Conservation (phyloP, 176 grass and related monocot genomes). For the Musa acuminata region DNA sequence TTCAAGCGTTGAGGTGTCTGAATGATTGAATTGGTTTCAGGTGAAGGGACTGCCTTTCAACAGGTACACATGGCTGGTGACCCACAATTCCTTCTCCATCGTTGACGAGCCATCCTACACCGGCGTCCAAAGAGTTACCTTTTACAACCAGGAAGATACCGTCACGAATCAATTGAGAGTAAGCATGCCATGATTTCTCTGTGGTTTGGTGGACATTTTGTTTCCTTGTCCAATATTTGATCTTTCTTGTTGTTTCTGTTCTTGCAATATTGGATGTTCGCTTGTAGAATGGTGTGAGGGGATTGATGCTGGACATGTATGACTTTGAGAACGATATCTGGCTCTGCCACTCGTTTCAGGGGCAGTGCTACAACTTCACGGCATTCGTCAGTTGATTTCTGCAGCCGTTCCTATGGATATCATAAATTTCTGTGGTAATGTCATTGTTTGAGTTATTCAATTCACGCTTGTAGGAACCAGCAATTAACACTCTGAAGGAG, state of each 20-base stretch:
- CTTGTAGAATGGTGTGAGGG: conserved; percentile 72
- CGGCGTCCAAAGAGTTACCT: conserved; percentile 72
- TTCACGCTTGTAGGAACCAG: conserved; percentile 50
- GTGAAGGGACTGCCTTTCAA: conserved; percentile 76
- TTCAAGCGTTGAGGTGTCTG: neutral
- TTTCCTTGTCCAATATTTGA: neutral
- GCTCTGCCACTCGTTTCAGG: conserved; percentile 94
- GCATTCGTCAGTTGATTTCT: too few species aligned
- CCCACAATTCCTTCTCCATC: conserved; percentile 97
- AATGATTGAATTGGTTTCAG: conserved; percentile 27
- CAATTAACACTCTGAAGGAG: conserved; percentile 83
- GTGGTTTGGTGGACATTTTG: conserved; percentile 4
- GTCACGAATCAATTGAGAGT: conserved; percentile 88
- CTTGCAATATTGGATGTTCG: neutral
- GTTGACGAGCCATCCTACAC: conserved; percentile 67
- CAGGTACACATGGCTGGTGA: conserved; percentile 86
- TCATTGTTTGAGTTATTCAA: too few species aligned
- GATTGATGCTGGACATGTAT: conserved; percentile 97
- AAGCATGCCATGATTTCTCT: neutral
- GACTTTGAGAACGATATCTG: conserved; percentile 78
- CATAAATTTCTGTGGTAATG: too few species aligned
- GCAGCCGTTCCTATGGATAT: too few species aligned
- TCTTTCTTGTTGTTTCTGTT: neutral
- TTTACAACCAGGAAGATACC: conserved; percentile 97
- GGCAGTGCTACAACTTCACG: conserved; percentile 32